Evolutionary conservation across 768 basidiomycete genomes (phyloP), one percentile per base, ranked within the genome.

Genomic region (Pseudohyphozyma bogoriensis): DNA sequence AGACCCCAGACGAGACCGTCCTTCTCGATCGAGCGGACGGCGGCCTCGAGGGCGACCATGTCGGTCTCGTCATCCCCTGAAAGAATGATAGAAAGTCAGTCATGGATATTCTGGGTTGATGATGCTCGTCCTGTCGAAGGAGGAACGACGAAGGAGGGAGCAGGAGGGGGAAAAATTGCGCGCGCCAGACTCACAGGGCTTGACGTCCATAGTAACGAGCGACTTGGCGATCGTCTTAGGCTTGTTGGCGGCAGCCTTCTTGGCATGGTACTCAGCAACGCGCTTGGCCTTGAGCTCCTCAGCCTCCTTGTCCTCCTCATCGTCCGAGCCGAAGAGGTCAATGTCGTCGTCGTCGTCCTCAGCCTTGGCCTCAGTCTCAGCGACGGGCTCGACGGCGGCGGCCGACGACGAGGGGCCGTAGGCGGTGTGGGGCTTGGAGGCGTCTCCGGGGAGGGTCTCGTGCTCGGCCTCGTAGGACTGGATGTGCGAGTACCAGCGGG

Each of bases 1-100:
- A 82, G 81, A 75, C 95, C 93, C 95, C 95, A 99, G 51, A 96
- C 81, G 59, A 99, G 85, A 72, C 95, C 95, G 42, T 86, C 85
- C 78, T 82, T 77, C 75, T 87, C 81, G 70, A 97, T 83, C 26
- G 88, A 83, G 62, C 95, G 84, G 56, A 97, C 93, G 44, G 80
- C 71, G 20, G 78, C 75, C 76, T 97, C 93, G 69, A 97, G 79
- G 53, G 78, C 86, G 46, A 72, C 80, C 92, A 99, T 92, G 76
- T 96, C 89, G 53, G 95, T 99, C 79, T 95, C 91, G 73, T 97
- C 93, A 74, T 97, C 93, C 93, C 91, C 47, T 49, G 29, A 8
- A 29, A 26, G 26, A 3, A 28, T 12, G 13, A 8, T 9, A 15
- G 4, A 95, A 11, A 55, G 63, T 46, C 42, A 56, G 22, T 26